Percentiles rank a stretch among this genome's conserved stretches.
phyloP scores from a whole-genome alignment of 1,284 basidiomycete species.

The Mycena sp. region DNA sequence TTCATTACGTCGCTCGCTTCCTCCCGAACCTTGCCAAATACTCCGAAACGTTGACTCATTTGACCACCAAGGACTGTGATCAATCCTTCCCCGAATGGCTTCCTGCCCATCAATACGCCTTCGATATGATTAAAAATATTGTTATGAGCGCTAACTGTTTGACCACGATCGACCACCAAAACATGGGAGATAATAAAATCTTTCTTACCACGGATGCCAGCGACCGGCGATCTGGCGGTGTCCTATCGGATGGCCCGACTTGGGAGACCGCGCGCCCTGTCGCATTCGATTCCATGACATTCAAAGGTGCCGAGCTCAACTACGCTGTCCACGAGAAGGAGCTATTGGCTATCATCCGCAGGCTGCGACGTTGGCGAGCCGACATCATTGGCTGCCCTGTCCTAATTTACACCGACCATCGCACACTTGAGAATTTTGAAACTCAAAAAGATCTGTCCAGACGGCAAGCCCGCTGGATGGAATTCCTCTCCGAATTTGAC shows the following conservation, averaged over 20 bases:
- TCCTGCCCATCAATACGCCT: constrained; percentile 41
- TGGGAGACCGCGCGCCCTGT: constrained; percentile 44
- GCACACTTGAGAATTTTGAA: constrained; percentile 47
- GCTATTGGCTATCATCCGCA: constrained; percentile 44
- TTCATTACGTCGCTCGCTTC: constrained; percentile 46
- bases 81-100: constrained; percentile 44
- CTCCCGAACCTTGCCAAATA: constrained; percentile 45
- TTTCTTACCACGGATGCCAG: constrained; percentile 50
- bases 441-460: constrained; percentile 46
- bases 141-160: constrained; percentile 38
- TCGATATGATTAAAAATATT: constrained; percentile 49
- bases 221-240: constrained; percentile 41
- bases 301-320: constrained; percentile 44
- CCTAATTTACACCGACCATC: constrained; percentile 49
- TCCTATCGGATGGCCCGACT: constrained; percentile 42
- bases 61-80: constrained; percentile 43
- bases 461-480: constrained; percentile 48
- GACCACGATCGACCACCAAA: constrained; percentile 44
- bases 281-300: constrained; percentile 42
- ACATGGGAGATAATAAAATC: constrained; percentile 41
- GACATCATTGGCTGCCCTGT: constrained; percentile 46
- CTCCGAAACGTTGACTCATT: constrained; percentile 40
- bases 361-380: constrained; percentile 45
- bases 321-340: constrained; percentile 51
- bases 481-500: constrained; percentile 47